Percentiles rank a stretch among this genome's conserved stretches.
Evolutionary conservation across 345 rosid species (phyloP).

Genomic region (Lagerstroemia speciosa): DNA sequence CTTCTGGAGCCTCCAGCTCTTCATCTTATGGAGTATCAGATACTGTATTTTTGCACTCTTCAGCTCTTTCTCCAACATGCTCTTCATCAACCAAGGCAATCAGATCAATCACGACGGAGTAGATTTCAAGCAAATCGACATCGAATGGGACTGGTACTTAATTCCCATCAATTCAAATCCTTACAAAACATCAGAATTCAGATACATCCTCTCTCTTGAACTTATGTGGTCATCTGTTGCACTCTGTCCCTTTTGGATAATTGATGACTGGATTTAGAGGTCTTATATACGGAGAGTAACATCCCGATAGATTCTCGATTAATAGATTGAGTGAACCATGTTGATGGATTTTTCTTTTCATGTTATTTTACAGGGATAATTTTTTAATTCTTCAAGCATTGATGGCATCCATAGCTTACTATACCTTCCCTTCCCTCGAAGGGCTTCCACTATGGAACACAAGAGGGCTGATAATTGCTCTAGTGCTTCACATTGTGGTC

Average conservation of each 20-base stretch:
- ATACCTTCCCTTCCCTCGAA: slow-evolving; percentile 39
- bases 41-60: slow-evolving; percentile 22
- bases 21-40: slow-evolving; percentile 44
- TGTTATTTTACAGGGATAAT: slow-evolving; percentile 67
- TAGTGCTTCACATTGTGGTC: slow-evolving; percentile 58
- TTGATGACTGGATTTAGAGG: too few relatives aligned
- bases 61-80: slow-evolving; percentile 48
- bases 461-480: slow-evolving; percentile 48
- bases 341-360: background rate
- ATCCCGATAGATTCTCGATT: too few relatives aligned
- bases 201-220: background rate
- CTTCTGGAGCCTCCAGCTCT: slow-evolving; percentile 55
- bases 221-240: too few relatives aligned
- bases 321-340: background rate
- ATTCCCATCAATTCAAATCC: too few relatives aligned
- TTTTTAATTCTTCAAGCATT: slow-evolving; percentile 75
- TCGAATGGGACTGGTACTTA: slow-evolving; percentile 83
- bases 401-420: slow-evolving; percentile 44
- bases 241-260: too few relatives aligned
- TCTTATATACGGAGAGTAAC: too few relatives aligned
- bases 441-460: slow-evolving; percentile 59
- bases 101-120: slow-evolving; percentile 55
- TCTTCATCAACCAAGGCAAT: slow-evolving; percentile 42
- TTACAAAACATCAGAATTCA: too few relatives aligned
- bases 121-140: slow-evolving; percentile 84